phyloP scores from a whole-genome alignment of 2,329 filamentous ascomycete species.

The Aureobasidium sp. region DNA sequence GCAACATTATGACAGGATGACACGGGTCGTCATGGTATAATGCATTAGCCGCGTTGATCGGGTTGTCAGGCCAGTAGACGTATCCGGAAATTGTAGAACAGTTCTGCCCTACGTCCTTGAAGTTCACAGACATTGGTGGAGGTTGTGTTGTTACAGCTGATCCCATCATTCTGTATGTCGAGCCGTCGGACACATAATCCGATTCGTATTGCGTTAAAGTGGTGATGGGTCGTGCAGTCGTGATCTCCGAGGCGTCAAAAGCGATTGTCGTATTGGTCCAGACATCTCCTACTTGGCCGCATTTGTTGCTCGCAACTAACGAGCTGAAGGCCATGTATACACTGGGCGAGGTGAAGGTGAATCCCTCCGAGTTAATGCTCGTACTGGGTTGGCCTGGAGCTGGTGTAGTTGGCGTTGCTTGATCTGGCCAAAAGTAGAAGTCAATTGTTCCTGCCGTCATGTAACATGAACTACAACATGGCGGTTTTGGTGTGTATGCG shows the following conservation, averaged over 20 bases:
- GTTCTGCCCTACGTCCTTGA: constrained; percentile 12
- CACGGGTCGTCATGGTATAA: constrained; percentile 5
- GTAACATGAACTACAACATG: constrained; percentile 16
- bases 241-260: constrained; percentile 16
- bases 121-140: constrained; percentile 3
- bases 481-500: constrained; percentile 17
- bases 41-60: constrained; percentile 7
- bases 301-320: constrained; percentile 11
- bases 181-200: not conserved
- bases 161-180: not conserved
- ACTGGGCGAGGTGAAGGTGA: constrained; percentile 18
- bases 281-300: constrained; percentile 15
- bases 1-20: constrained; percentile 11
- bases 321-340: constrained; percentile 18
- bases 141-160: constrained; percentile 12
- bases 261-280: constrained; percentile 16
- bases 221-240: constrained; percentile 15
- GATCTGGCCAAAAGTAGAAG: constrained; percentile 17
- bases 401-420: constrained; percentile 14
- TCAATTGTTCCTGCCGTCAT: constrained; percentile 17
- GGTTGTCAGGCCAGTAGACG: constrained; percentile 17
- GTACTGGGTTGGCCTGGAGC: constrained; percentile 11
- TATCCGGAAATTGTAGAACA: constrained; percentile 11
- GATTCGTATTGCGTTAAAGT: constrained; percentile 6
- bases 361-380: constrained; percentile 13